phyloP scores from a whole-genome alignment of 1,284 basidiomycete species.

The Rhodotorula sp. region DNA sequence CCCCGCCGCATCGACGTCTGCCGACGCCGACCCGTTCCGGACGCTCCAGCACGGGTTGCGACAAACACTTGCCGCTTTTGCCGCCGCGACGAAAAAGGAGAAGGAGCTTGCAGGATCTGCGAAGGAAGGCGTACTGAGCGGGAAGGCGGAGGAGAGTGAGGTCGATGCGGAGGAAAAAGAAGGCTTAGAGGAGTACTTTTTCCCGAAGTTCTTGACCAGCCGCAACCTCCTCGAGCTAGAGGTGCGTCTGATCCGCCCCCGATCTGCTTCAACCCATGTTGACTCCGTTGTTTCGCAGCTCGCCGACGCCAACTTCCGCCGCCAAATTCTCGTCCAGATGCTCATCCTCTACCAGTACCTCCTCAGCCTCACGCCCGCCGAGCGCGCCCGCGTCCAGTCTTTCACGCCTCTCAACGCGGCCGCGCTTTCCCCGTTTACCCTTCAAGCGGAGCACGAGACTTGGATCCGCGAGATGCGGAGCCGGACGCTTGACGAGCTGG shows the following conservation, averaged over 20 bases:
- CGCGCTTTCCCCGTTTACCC: constrained; percentile 14
- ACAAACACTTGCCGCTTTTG: constrained; percentile 70
- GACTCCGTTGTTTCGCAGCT: constrained; percentile 56
- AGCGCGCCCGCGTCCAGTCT: constrained; percentile 62
- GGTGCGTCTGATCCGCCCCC: constrained; percentile 53
- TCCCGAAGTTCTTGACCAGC: constrained; percentile 84
- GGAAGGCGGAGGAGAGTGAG: constrained; percentile 8
- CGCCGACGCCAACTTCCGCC: constrained; percentile 80
- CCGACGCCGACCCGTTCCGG: constrained; percentile 47
- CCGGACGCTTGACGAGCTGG: constrained; percentile 25
- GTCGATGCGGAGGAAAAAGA: constrained; percentile 53
- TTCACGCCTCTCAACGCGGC: constrained; percentile 58
- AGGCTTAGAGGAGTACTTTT: constrained; percentile 68
- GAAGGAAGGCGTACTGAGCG: background rate
- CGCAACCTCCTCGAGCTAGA: constrained; percentile 81
- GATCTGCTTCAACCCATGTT: background rate
- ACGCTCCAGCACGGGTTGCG: constrained; percentile 67
- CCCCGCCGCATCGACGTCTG: background rate
- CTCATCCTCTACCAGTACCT: constrained; percentile 79
- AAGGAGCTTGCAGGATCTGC: constrained; percentile 39
- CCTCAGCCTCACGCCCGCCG: constrained; percentile 67
- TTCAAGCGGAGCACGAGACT: constrained; percentile 12
- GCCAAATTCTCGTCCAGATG: constrained; percentile 85
- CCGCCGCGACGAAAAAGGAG: constrained; percentile 78
- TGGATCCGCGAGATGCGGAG: constrained; percentile 20